Evolutionary conservation across 371 early-diverging fungal species (phyloP), one percentile per base, ranked within the genome.

Genomic region (Rhizomucor pusillus): DNA sequence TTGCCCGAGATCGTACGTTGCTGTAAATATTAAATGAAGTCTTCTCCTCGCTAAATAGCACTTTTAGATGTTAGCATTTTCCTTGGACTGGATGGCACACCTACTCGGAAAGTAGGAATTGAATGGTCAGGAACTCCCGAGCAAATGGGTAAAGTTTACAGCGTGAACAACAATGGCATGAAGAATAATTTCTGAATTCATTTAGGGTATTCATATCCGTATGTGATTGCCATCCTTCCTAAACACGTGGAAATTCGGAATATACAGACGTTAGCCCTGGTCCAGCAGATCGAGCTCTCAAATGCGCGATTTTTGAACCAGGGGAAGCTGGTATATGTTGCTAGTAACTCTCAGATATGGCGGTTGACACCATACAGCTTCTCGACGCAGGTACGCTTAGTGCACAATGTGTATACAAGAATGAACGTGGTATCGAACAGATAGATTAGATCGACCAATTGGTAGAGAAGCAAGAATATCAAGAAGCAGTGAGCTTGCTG

Each of bases 401-500:
- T 41, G 29, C 48, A 36, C 18, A 47, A 54, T 52, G 11, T 39
- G 1, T 7, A 5, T 29, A 29, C 3, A 29, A 16, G 11, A 22
- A 44, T 35, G n/a, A n/a, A n/a, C n/a, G 3, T 14, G 22, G 5
- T 25, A 18, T 24, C 3, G n/a, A 56, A 22, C n/a, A 6, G 34
- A 13, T 34, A 4, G 37, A 20, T 41, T 65, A 84, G 81, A 75
- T 86, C 43, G 86, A 94, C 49, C 90, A 92, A 50, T 69, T 94
- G 46, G 86, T 97, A 1, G 77, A 79, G 14, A 75, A 81, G 41
- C 81, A 80, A 55, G 84, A 90, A 54, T 95, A 86, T 52, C 83
- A 85, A 36, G 94, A 94, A 58, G 97, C 95, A 0, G 85, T 91
- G 25, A 86, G 87, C 62, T 79, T 95, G 19, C 86, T 94, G 33